phyloP scores from a whole-genome alignment of 371 early-diverging fungal genomes.

The Mortierella sp. region DNA sequence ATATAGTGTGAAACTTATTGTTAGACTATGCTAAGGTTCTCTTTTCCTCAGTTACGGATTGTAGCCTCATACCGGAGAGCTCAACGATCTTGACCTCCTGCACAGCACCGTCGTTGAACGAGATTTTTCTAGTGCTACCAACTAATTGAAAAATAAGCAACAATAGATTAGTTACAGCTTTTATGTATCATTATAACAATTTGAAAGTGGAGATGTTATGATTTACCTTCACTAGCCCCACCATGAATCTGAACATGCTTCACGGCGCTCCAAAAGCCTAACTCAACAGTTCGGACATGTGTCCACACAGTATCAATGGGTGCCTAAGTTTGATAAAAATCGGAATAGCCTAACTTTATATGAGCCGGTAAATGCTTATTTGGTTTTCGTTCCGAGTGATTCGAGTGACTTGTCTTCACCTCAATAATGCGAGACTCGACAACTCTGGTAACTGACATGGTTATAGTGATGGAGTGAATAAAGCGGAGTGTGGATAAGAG shows the following conservation, averaged over 20 bases:
- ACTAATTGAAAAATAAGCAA: slow-evolving; percentile 36
- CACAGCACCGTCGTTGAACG: slow-evolving; percentile 73
- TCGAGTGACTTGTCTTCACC: slow-evolving; percentile 5
- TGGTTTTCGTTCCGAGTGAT: background rate
- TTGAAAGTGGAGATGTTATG: background rate
- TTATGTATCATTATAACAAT: background rate
- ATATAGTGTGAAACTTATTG: slow-evolving; percentile 1
- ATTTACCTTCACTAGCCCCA: slow-evolving; percentile 52
- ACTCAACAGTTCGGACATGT: slow-evolving; percentile 59
- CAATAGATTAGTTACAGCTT: background rate
- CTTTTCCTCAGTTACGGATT: background rate
- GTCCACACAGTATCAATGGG: slow-evolving; percentile 63
- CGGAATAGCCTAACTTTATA: slow-evolving; percentile 27
- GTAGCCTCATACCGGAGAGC: slow-evolving; percentile 35
- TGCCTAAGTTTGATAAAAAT: slow-evolving; percentile 31
- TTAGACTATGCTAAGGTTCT: background rate
- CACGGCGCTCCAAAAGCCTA: slow-evolving; percentile 64
- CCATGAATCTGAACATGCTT: slow-evolving; percentile 59
- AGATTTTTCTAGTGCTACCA: slow-evolving; percentile 67
- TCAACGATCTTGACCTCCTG: slow-evolving; percentile 68
- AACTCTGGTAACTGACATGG: slow-evolving; percentile 59
- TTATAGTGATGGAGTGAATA: background rate
- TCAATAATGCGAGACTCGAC: slow-evolving; percentile 66
- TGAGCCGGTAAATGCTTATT: background rate
- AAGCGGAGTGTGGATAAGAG: background rate